Base-by-base conservation (phyloP, 148 eudicot genomes). In the Chenopodium quinoa region DNA sequence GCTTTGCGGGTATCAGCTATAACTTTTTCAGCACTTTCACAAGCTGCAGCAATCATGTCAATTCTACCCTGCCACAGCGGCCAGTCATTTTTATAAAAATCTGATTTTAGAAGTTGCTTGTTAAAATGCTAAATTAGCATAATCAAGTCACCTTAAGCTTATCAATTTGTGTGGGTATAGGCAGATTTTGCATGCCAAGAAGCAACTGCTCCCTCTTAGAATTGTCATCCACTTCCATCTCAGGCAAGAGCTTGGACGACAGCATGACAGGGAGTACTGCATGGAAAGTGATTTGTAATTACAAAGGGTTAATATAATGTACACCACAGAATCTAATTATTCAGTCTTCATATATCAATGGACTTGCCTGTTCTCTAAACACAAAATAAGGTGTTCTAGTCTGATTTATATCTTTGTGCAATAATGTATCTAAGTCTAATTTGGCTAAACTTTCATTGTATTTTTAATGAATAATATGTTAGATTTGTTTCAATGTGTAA, bases 1-100 rank as follows among this genome's bases (percentile, higher is more conserved):
- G 97, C 88, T 89, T 92, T 97, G 71, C 97, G 97, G 20, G 97
- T 91, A 86, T 97, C 99, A 82, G 98, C 97, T 76, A 97, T 87
- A 79, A 97, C 92, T 82, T 97, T 97, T 85, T 94, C 95, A 75
- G 99, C 99, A 92, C 99, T 94, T 86, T 91, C 97, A 84, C 99
- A 97, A 46, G 99, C 99, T 66, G 92, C 94, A 82, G 91, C 97
- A 78, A 97, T 97, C 97, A 89, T 92, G 79, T 94, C 97, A 72
- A 94, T 92, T 84, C 98, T 92, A 71, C 87, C 86, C 99, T 96
- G 91, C 69, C 71, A 88, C 80, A 69, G 52, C 25, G 71, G 67
- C 25, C 86, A 22, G 48, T 48, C 25, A 65, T 75, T 78, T 76
- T 56, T 34, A 84, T 25, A 63, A 25, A 34, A 7, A 78, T 12